A percentile compares a stretch with the other conserved stretches of the same genome.
Evolutionary conservation across 2,329 filamentous ascomycete genomes (phyloP).

Genomic region (Phaeoacremonium minimum): DNA sequence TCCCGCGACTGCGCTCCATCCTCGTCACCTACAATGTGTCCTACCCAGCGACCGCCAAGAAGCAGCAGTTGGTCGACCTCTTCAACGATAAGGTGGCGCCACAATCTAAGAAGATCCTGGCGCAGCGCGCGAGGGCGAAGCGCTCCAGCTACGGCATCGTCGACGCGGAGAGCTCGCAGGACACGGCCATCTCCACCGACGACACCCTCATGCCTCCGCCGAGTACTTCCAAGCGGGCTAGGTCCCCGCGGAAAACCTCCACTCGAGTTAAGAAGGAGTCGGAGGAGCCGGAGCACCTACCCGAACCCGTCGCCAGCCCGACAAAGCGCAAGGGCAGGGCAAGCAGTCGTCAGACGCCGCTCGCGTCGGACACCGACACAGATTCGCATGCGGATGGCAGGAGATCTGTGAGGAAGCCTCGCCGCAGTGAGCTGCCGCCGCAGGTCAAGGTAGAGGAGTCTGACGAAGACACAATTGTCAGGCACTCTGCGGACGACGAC

Average conservation of each 20-base stretch:
- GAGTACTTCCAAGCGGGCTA: conserved; percentile 44
- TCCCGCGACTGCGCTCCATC: conserved; percentile 85
- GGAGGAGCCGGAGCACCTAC: conserved; percentile 40
- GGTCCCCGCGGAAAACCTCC: conserved; percentile 51
- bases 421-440: conserved; percentile 28
- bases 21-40: conserved; percentile 82
- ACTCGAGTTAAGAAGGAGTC: conserved; percentile 43
- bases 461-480: conserved; percentile 31
- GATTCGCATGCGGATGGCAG: conserved; percentile 23
- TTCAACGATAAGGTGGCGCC: conserved; percentile 77
- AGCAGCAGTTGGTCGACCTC: conserved; percentile 78
- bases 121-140: conserved; percentile 72
- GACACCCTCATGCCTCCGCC: conserved; percentile 47
- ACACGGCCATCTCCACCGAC: conserved; percentile 55
- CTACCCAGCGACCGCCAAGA: conserved; percentile 89
- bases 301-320: conserved; percentile 35
- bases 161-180: conserved; percentile 62
- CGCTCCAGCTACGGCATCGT: conserved; percentile 83
- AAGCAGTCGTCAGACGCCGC: conserved; percentile 48
- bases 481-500: conserved; percentile 38
- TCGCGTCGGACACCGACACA: conserved; percentile 46
- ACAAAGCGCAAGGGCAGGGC: conserved; percentile 52
- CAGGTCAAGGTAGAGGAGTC: conserved; percentile 51
- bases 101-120: conserved; percentile 71
- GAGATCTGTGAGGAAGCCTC: conserved; percentile 8